A percentile compares a stretch with the other conserved stretches of the same genome.
phyloP scores from a whole-genome alignment of 1,284 basidiomycete species.

The Peniophora sp. region DNA sequence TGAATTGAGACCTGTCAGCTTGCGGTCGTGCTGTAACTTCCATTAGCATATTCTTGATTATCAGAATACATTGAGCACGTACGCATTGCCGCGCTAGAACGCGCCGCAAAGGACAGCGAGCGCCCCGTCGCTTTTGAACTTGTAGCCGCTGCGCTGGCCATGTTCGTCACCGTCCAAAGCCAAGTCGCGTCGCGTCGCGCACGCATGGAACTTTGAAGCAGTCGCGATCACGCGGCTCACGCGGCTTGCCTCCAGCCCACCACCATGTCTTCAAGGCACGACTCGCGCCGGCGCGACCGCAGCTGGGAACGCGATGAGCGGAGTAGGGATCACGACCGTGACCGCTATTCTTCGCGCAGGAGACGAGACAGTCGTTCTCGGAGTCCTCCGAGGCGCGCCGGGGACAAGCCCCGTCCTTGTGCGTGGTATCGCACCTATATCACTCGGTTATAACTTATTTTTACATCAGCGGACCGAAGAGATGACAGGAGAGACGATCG shows the following conservation, averaged over 20 bases:
- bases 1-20: no score
- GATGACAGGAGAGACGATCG: slow-evolving; percentile 26
- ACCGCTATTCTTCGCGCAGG: not conserved
- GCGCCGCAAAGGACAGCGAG: no score
- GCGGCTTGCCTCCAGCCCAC: not conserved
- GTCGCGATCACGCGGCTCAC: no score
- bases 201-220: no score
- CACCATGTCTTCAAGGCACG: slow-evolving; percentile 42
- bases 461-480: slow-evolving; percentile 20
- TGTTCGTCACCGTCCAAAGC: no score
- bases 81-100: no score
- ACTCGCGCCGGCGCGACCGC: slow-evolving; percentile 54
- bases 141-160: no score
- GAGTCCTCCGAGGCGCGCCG: slow-evolving; percentile 50
- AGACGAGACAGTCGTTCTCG: slow-evolving; percentile 49
- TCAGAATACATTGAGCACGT: no score
- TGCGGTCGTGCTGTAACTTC: no score
- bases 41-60: no score
- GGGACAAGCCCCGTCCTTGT: slow-evolving; percentile 34
- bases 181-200: no score
- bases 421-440: slow-evolving; percentile 6
- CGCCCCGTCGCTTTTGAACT: slow-evolving; percentile 2
- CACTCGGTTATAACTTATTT: no score
- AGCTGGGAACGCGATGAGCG: slow-evolving; percentile 52
- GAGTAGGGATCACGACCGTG: slow-evolving; percentile 12